Conservation (phyloP, 306 rosid species). For the Trifolium fragiferum region DNA sequence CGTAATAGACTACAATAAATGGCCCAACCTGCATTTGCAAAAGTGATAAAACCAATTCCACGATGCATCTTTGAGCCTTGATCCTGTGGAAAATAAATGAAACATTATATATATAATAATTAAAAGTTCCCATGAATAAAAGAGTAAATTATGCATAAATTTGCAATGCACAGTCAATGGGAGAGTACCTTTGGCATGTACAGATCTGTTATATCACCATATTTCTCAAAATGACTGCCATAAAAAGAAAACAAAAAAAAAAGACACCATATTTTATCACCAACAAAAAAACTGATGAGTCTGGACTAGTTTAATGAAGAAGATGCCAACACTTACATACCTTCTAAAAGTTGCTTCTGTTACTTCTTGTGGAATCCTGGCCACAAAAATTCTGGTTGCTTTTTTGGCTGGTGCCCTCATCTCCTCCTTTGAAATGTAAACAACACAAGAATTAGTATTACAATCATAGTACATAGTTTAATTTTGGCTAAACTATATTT, state of each 20-base stretch:
- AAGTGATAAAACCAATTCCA: conserved; percentile 97
- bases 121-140: conserved; percentile 15
- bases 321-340: conserved; percentile 50
- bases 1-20: too few relatives aligned
- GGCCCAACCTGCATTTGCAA: conserved; percentile 74
- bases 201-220: conserved; percentile 97
- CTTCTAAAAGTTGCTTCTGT: conserved; percentile 84
- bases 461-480: conserved; percentile 11
- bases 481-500: too few relatives aligned
- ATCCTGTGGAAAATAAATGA: conserved; percentile 61
- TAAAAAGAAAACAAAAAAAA: neutral
- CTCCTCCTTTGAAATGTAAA: conserved; percentile 75
- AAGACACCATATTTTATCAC: too few relatives aligned
- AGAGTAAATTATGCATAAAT: neutral
- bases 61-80: conserved; percentile 94
- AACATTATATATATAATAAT: conserved; percentile 1
- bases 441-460: conserved; percentile 38
- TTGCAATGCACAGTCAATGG: conserved; percentile 12
- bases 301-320: conserved; percentile 11
- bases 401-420: conserved; percentile 92
- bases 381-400: conserved; percentile 95
- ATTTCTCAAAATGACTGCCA: conserved; percentile 95
- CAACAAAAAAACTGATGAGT: neutral
- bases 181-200: conserved; percentile 96
- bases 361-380: conserved; percentile 90